Evolutionary conservation across 106 monocot species (phyloP), one percentile per base, ranked within the genome.

Genomic region (Platanthera zijinensis): DNA sequence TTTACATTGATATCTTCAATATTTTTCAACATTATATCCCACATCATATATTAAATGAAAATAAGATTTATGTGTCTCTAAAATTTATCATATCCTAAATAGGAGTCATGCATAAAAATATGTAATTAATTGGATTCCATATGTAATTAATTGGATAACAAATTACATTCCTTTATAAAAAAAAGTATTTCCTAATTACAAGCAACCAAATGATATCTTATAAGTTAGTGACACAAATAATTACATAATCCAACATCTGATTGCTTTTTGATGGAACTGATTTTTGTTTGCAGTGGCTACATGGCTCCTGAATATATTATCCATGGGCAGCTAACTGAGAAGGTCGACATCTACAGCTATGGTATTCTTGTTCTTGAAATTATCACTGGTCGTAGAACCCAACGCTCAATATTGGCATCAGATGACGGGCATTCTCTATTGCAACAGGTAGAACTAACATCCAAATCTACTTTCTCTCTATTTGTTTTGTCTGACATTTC

Each of bases 301-400:
- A 91, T 91, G 88, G 90, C 90, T 75, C 87, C 90, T 2, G 87
- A 91, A 52, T 91, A 91, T 62, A 84, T 91, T 32, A 73, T 91
- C 32, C 88, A 85, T n/a, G 90, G 90, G 56, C 83, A 88, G 71
- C 62, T 90, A 54, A 85, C 87, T 22, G 87, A 91, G 78, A 91
- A 88, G 46, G 87, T 85, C 3, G 90, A 91, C 51, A 72, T 86
- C 22, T 91, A 85, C 74, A 86, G 84, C 57, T 91, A 85, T 28
- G 90, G 90, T 6, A 56, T 91, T 2, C 79, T 91, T 6, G 80
- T 88, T 25, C 69, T 91, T 51, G 90, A 91, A 51, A 80, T 91
- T 8, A 32, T 91, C 19, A 86, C 88, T 3, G 90, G 88, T 2
- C 59, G 69, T 73, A 91, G 76, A 73, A 91, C 80, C 73, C 73